A percentile compares a stretch with the other conserved stretches of the same genome.
Conservation (phyloP, 176 grass and related monocot species). For the Panicum miliaceum region DNA sequence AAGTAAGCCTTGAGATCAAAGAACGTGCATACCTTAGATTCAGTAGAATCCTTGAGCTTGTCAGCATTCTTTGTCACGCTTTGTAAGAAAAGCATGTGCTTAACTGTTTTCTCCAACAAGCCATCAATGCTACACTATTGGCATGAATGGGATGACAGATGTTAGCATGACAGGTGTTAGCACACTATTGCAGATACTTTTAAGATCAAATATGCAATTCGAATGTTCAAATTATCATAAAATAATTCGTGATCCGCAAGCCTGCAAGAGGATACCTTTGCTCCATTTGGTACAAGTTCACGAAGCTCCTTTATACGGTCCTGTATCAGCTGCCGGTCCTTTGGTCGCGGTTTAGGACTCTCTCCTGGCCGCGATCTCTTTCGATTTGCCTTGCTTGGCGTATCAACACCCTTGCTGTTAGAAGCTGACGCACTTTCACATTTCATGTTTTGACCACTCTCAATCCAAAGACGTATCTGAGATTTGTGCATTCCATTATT, state of each 20-base stretch:
- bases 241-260: slow-evolving; percentile 25
- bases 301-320: slow-evolving; percentile 83
- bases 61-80: slow-evolving; percentile 76
- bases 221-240: slow-evolving; percentile 32
- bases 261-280: slow-evolving; percentile 63
- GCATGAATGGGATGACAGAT: slow-evolving; percentile 40
- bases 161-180: slow-evolving; percentile 33
- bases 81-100: slow-evolving; percentile 94
- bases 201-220: slow-evolving; percentile 19
- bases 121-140: slow-evolving; percentile 88
- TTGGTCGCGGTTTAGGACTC: slow-evolving; percentile 69
- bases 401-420: slow-evolving; percentile 69
- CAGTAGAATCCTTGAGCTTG: slow-evolving; percentile 71
- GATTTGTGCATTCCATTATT: slow-evolving; percentile 68
- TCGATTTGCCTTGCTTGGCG: slow-evolving; percentile 59
- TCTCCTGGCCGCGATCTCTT: slow-evolving; percentile 78
- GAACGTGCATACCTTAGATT: slow-evolving; percentile 63
- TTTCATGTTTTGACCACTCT: slow-evolving; percentile 60
- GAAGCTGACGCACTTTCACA: slow-evolving; percentile 69
- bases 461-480: slow-evolving; percentile 75
- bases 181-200: slow-evolving; percentile 14
- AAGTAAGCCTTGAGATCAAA: slow-evolving; percentile 10
- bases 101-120: slow-evolving; percentile 85
- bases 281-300: slow-evolving; percentile 79
- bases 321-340: slow-evolving; percentile 82